Conservation (phyloP, 345 rosid species). For the Conringia planisiliqua region DNA sequence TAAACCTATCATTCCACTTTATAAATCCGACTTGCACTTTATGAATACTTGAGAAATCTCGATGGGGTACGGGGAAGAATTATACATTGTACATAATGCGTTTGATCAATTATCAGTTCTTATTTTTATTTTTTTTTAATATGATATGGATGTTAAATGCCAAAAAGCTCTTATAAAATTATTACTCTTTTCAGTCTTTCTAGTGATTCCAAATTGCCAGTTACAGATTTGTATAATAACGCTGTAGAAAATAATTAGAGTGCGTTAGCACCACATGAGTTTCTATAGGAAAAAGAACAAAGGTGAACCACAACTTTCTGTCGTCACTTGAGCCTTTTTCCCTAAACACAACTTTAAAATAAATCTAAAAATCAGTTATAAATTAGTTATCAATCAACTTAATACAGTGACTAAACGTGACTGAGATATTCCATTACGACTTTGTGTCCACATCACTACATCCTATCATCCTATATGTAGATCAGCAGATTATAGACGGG, state of each 20-base stretch:
- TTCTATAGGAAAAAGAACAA: background rate
- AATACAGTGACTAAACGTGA: background rate
- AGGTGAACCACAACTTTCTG: background rate
- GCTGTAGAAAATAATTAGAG: background rate
- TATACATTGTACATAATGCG: background rate
- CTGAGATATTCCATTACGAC: background rate
- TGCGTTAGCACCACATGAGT: background rate
- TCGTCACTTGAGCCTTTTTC: background rate
- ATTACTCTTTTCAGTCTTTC: background rate
- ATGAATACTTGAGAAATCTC: background rate
- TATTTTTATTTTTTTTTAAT: background rate
- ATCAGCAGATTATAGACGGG: background rate
- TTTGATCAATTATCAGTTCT: background rate
- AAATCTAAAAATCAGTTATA: background rate
- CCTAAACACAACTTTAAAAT: background rate
- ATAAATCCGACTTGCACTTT: background rate
- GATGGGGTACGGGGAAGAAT: background rate
- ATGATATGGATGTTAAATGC: background rate
- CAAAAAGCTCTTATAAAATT: background rate
- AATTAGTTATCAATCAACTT: background rate
- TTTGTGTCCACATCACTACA: background rate
- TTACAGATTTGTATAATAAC: background rate
- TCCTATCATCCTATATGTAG: background rate
- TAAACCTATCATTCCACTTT: background rate
- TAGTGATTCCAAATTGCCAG: background rate